Conservation (phyloP, 1,284 basidiomycete genomes). For the Sporisorium scitamineum region DNA sequence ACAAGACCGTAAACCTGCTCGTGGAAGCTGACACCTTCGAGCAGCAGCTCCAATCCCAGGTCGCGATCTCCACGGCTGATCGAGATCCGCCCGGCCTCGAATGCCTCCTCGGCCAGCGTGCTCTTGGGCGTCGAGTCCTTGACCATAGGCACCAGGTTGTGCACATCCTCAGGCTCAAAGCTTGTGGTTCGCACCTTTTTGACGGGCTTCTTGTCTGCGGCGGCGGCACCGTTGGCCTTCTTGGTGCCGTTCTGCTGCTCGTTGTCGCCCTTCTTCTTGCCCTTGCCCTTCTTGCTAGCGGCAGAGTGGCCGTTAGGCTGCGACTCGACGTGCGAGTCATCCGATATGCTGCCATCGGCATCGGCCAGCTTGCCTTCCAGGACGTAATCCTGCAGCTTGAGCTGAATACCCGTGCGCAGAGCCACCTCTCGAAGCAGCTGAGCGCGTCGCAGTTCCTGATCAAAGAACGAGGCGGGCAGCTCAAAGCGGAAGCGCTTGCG, state of each 20-base stretch:
- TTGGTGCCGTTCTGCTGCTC: conserved; percentile 48
- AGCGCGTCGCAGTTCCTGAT: conserved; percentile 66
- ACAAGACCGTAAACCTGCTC: conserved; percentile 75
- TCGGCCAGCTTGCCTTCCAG: conserved; percentile 66
- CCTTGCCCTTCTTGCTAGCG: conserved; percentile 47
- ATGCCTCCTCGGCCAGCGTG: conserved; percentile 73
- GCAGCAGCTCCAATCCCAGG: conserved; percentile 73
- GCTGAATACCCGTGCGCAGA: conserved; percentile 73
- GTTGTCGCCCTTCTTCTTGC: conserved; percentile 36
- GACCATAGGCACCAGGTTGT: conserved; percentile 73
- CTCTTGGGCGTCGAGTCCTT: conserved; percentile 73
- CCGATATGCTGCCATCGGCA: conserved; percentile 23
- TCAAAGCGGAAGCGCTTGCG: conserved; percentile 72
- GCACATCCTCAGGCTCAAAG: conserved; percentile 73
- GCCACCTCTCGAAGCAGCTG: conserved; percentile 74
- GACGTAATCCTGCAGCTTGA: conserved; percentile 72
- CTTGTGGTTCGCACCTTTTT: conserved; percentile 66
- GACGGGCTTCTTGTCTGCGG: conserved; percentile 26
- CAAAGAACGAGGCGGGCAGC: conserved; percentile 70
- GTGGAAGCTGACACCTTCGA: conserved; percentile 74
- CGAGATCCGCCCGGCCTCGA: conserved; percentile 73
- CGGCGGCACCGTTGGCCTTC: conserved; percentile 29
- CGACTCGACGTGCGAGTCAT: conserved; percentile 67
- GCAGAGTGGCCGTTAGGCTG: conserved; percentile 52
- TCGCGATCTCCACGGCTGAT: conserved; percentile 72